A percentile compares a stretch with the other conserved stretches of the same genome.
Evolutionary conservation across 2,329 filamentous ascomycete genomes (phyloP).

Genomic region (Aureobasidium melanogenum): DNA sequence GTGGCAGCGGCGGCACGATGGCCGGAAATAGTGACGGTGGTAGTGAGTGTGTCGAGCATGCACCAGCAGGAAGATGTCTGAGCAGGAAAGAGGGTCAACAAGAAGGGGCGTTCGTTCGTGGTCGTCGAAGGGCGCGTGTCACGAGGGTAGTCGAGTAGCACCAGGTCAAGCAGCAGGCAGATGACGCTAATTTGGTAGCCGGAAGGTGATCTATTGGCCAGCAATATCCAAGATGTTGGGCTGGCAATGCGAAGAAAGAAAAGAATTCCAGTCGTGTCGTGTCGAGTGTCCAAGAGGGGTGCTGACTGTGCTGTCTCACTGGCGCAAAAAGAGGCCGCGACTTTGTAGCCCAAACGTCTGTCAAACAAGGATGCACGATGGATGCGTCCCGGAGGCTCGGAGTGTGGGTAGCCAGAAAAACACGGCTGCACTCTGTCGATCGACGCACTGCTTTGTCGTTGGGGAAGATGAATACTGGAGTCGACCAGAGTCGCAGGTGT

Average conservation of each 20-base stretch:
- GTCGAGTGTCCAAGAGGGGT: neutral
- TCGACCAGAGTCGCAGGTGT: neutral
- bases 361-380: slow-evolving; percentile 1
- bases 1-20: slow-evolving; percentile 7
- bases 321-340: neutral
- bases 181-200: slow-evolving; percentile 6
- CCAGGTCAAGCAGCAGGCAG: slow-evolving; percentile 1
- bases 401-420: slow-evolving; percentile 1
- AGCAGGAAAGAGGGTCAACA: neutral
- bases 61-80: neutral
- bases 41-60: slow-evolving; percentile 2
- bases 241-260: neutral
- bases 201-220: neutral
- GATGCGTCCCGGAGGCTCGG: neutral
- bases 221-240: neutral
- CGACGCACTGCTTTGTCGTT: neutral
- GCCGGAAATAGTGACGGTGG: neutral
- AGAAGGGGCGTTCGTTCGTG: neutral
- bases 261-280: neutral
- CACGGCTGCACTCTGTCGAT: neutral
- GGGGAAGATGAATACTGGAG: neutral
- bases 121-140: neutral
- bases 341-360: neutral
- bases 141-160: slow-evolving; percentile 10
- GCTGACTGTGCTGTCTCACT: slow-evolving; percentile 6